phyloP scores from a whole-genome alignment of 2,329 filamentous ascomycete species.

The Blastomyces parvus region DNA sequence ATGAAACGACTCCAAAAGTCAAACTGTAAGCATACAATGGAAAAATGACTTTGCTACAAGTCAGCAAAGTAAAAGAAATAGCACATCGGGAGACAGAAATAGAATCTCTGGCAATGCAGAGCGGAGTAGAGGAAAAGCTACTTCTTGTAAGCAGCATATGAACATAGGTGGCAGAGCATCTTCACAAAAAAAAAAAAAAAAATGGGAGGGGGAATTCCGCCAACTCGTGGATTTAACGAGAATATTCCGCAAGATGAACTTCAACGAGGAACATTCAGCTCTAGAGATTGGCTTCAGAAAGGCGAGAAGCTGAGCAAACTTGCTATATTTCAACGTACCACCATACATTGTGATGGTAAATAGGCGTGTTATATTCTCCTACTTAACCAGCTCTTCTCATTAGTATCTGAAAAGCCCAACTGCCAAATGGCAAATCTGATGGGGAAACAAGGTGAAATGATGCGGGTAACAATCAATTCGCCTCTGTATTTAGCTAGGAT shows the following conservation, averaged over 20 bases:
- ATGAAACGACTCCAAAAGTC: background rate
- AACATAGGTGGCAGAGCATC: background rate
- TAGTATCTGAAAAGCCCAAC: background rate
- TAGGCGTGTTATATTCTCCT: background rate
- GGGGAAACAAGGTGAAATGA: background rate
- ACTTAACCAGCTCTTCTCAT: background rate
- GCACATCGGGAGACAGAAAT: background rate
- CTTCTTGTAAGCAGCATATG: background rate
- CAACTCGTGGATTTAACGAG: too few species aligned
- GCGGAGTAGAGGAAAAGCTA: too few species aligned
- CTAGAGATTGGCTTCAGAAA: background rate
- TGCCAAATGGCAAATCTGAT: background rate
- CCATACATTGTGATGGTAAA: background rate
- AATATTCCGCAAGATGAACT: background rate
- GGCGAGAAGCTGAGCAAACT: background rate
- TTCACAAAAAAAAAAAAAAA: background rate
- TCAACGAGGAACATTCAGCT: background rate
- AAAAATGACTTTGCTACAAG: background rate
- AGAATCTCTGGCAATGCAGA: background rate
- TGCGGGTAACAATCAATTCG: background rate
- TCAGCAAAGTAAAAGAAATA: constrained; percentile 1
- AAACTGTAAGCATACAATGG: background rate
- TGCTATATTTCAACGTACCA: background rate
- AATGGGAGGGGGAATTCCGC: background rate
- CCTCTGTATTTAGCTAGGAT: background rate